phyloP scores from a whole-genome alignment of 805 yeast genomes.

The Cephaloascus albidus region DNA sequence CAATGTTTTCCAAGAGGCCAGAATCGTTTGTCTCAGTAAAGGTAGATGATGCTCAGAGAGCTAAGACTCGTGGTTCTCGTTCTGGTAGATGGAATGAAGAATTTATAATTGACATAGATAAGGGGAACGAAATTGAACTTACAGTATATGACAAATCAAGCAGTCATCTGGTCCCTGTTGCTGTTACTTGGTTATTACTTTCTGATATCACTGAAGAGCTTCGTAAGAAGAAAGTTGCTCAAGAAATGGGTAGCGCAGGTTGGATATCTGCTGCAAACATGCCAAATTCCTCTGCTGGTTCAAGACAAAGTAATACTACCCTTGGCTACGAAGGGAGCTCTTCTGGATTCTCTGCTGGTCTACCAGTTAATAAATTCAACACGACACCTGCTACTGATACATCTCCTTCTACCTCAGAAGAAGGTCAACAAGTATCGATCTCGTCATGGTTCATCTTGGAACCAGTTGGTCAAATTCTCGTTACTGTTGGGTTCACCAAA shows the following conservation, averaged over 20 bases:
- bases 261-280: constrained; percentile 81
- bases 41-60: constrained; percentile 81
- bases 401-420: background rate
- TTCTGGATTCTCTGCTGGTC: background rate
- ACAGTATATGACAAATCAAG: constrained; percentile 78
- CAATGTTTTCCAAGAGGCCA: constrained; percentile 67
- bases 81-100: constrained; percentile 79
- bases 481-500: constrained; percentile 75
- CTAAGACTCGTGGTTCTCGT: constrained; percentile 65
- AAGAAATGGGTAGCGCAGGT: constrained; percentile 61
- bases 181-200: constrained; percentile 81
- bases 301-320: constrained; percentile 2
- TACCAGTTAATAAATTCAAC: constrained; percentile 1
- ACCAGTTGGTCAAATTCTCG: constrained; percentile 84
- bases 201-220: constrained; percentile 92
- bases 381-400: constrained; percentile 2
- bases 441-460: constrained; percentile 87
- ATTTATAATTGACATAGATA: constrained; percentile 72
- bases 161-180: constrained; percentile 71
- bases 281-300: constrained; percentile 7
- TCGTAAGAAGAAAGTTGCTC: constrained; percentile 79
- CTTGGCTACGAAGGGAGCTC: background rate
- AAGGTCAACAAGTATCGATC: constrained; percentile 30
- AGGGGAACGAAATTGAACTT: constrained; percentile 86
- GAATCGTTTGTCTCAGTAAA: constrained; percentile 73